Evolutionary conservation across 495 filamentous ascomycete genomes (phyloP), one percentile per base, ranked within the genome.

Genomic region (Neurospora terricola): DNA sequence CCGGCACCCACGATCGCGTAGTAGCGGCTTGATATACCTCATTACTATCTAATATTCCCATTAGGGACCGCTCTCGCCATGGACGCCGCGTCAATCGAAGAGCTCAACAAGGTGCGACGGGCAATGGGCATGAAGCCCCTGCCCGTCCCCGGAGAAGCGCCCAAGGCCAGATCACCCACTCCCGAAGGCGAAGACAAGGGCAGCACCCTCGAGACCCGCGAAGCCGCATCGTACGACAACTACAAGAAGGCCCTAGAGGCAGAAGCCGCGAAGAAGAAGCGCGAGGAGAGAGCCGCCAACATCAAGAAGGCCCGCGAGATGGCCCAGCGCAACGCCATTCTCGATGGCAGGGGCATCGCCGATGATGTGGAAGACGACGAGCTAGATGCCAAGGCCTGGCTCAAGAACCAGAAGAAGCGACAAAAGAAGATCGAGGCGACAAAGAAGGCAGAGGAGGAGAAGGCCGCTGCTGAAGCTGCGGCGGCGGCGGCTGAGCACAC

Each of bases 121-220:
- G 93, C 93, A 43, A 87, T 98, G 76, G 96, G 96, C 73, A 90
- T 97, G 84, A 93, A 94, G 77, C 95, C 94, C 39, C 86, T 99
- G 75, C 94, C 94, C 69, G 92, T 96, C 10, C 92, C 92, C 27
- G 91, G 92, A 37, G 87, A 84, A 42, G 77, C 77, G 43, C 74
- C 78, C 59, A 76, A 78, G 73, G 79, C 84, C 42, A 75, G 79
- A 38, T 73, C 78, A 1, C 74, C 79, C 2, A 72, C 77, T 8
- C 72, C 75, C 42, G 80, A 82, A 23, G 78, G 78, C 40, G 90
- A 90, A 72, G 91, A 92, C 74, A 90, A 93, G 12, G 88, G 84
- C 27, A 95, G 91, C 83, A 96, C 93, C 1, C 82, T 96, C 73
- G 92, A 96, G 76, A 89, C 90, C 70, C 89, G 93, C 80, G 88